phyloP scores from a whole-genome alignment of 805 yeast genomes.

The Candida boidinii region DNA sequence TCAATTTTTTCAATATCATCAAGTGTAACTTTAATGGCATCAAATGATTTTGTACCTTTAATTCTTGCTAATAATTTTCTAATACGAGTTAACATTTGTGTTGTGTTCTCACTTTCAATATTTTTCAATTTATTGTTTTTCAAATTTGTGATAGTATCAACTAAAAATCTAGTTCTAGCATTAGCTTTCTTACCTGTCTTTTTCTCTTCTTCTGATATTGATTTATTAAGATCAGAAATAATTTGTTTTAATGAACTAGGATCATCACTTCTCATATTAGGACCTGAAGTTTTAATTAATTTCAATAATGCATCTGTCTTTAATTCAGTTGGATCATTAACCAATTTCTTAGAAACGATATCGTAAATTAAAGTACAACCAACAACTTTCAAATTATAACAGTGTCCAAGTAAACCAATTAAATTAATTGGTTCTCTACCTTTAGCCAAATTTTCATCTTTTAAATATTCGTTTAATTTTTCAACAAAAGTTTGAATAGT shows the following conservation, averaged over 20 bases:
- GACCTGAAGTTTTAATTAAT: slow-evolving; percentile 69
- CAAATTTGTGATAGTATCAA: slow-evolving; percentile 78
- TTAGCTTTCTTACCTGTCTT: slow-evolving; percentile 23
- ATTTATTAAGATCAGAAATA: slow-evolving; percentile 45
- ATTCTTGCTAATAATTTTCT: slow-evolving; percentile 56
- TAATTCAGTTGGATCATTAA: slow-evolving; percentile 44
- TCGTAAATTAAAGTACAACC: slow-evolving; percentile 74
- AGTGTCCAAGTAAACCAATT: slow-evolving; percentile 64
- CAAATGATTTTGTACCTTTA: slow-evolving; percentile 38
- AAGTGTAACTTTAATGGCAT: slow-evolving; percentile 77
- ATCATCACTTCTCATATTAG: slow-evolving; percentile 83
- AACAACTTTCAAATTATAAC: slow-evolving; percentile 70
- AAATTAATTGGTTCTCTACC: slow-evolving; percentile 41
- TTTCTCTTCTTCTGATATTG: slow-evolving; percentile 29
- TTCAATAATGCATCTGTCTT: slow-evolving; percentile 73
- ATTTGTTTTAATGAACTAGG: slow-evolving; percentile 80
- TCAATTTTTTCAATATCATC: slow-evolving; percentile 74
- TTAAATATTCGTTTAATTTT: slow-evolving; percentile 39
- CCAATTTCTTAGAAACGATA: slow-evolving; percentile 38
- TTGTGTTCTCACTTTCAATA: slow-evolving; percentile 40
- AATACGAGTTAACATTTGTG: slow-evolving; percentile 46
- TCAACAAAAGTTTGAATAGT: slow-evolving; percentile 79
- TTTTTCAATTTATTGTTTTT: slow-evolving; percentile 73
- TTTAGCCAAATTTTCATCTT: slow-evolving; percentile 14
- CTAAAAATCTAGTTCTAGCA: slow-evolving; percentile 70